Evolutionary conservation across 2,329 filamentous ascomycete genomes (phyloP), one percentile per base, ranked within the genome.

Genomic region (Beauveria sp.): DNA sequence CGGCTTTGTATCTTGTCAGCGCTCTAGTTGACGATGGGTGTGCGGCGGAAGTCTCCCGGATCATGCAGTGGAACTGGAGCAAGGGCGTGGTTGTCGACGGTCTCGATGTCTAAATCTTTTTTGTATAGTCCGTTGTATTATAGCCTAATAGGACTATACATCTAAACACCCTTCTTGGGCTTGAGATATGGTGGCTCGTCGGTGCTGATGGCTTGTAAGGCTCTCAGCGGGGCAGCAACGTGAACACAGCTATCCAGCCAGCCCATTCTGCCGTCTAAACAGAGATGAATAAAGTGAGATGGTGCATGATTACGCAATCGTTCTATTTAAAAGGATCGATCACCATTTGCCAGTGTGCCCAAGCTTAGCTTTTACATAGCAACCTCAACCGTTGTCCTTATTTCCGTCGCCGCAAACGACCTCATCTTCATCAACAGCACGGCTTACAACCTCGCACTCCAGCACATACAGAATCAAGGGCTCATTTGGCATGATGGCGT

Each of bases 61-160:
- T 83, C 66, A 85, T 94, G 80, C 89, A 93, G 78, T 90, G 92
- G 80, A 85, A 82, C 70, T 96, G 91, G 91, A 84, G 84, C 73
- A 93, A 92, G 85, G 90, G 90, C 67, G 80, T 90, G 72, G 90
- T 92, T 67, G 88, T 93, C 67, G 89, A 93, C 73, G 89, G 89
- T 65, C 85, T 92, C 73, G 90, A 94, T 77, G 89, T 94, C 74
- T 93, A 85, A 70, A 65, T 47, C 48, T 40, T 66, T 47, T 48
- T 51, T 61, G 37, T 28, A 18, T 61, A 43, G 52, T 55, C 43
- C 43, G 62, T 59, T 60, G 28, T 59, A 55, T 57, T 40, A 61
- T 62, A 63, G 52, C 64, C 64, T 50, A 40, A 46, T 57, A 41
- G 58, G 58, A 60, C 50, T 54, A 60, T 50, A 30, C 51, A 52